Evolutionary conservation across 2,329 filamentous ascomycete genomes (phyloP), one percentile per base, ranked within the genome.

Genomic region (Fusarium pininemorale): DNA sequence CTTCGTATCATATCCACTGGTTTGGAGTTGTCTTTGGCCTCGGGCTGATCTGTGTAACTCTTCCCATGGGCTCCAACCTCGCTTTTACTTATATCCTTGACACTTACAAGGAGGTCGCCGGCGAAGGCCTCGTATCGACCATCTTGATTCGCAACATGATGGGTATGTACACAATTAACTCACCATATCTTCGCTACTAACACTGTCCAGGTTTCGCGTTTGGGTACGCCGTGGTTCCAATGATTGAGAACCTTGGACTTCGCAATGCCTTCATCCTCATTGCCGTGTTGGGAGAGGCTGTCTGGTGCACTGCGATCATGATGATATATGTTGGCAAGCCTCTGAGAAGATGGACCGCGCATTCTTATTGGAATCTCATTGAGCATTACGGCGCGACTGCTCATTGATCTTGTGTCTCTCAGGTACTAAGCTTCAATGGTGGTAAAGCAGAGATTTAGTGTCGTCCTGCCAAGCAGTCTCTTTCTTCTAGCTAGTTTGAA

Each of bases 1-100:
- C 77, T 32, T 76, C 74, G 1, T 70, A 75, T 24, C 62, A 69
- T 0, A 76, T 78, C 22, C 76, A 78, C 15, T 78, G 76, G 77
- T 55, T 77, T 11, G 76, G 75, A 5, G 66, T 78, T 22, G 75
- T 76, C 1, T 77, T 61, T 61, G 58, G 58, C 2, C 58, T 61
- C 24, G 58, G 58, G 3, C 18, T 61, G n/a, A 61, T 61, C 48
- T 55, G 47, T 15, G 14, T 61, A 5, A 61, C 58, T 26, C 38
- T 61, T 10, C 58, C 58, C 2, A 61, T 61, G 37, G 58, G 58
- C 12, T 55, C 58, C 7, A 61, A 54, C 14, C 58, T 61, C 6
- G 58, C 58, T 7, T 61, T 79, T 28, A 62, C 51, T 15, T 62
- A 57, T 5, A 62, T 62, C 39, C 38, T 62, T 11, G 59, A 62